A percentile compares a stretch with the other conserved stretches of the same genome.
These are phyloP conservation scores for Licmophora abbreviata DNA, from an alignment of 108 stramenopile genomes.

Conservation along the genomic window DNA sequence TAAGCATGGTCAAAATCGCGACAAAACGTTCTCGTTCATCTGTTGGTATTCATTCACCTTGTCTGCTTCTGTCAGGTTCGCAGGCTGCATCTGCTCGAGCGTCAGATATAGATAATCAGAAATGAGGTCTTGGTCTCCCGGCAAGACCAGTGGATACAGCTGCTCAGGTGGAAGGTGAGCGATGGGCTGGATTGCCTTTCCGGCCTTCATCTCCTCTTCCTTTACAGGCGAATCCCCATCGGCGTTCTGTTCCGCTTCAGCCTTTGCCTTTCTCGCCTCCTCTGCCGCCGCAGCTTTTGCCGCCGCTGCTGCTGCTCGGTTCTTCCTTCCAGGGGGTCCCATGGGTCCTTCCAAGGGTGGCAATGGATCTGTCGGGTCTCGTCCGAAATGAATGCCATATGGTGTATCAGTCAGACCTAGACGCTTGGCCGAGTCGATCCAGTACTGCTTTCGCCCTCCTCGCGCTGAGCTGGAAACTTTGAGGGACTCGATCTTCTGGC, in stretches of 20 bases:
- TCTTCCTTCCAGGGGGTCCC: no score
- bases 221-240: conserved; percentile 5
- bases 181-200: conserved; percentile 1
- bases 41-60: conserved; percentile 57
- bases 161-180: conserved; percentile 25
- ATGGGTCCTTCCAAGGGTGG: conserved; percentile 48
- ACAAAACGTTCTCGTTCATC: no score
- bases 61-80: conserved; percentile 62
- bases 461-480: conserved; percentile 65
- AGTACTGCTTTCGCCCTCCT: conserved; percentile 85
- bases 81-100: conserved; percentile 80
- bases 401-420: conserved; percentile 70
- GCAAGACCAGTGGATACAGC: conserved; percentile 50
- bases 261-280: conserved; percentile 14
- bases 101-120: conserved; percentile 77
- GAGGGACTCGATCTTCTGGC: conserved; percentile 43
- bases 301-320: conserved; percentile 2
- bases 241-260: conserved; percentile 11
- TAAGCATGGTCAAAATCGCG: no score
- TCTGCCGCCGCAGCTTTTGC: conserved; percentile 4
- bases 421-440: conserved; percentile 79
- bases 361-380: conserved; percentile 64
- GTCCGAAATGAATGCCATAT: conserved; percentile 72
- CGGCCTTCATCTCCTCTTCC: no score
- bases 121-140: conserved; percentile 53